Evolutionary conservation across 371 early-diverging fungal genomes (phyloP), one percentile per base, ranked within the genome.

Genomic region (Dinochytrium kinnereticum): DNA sequence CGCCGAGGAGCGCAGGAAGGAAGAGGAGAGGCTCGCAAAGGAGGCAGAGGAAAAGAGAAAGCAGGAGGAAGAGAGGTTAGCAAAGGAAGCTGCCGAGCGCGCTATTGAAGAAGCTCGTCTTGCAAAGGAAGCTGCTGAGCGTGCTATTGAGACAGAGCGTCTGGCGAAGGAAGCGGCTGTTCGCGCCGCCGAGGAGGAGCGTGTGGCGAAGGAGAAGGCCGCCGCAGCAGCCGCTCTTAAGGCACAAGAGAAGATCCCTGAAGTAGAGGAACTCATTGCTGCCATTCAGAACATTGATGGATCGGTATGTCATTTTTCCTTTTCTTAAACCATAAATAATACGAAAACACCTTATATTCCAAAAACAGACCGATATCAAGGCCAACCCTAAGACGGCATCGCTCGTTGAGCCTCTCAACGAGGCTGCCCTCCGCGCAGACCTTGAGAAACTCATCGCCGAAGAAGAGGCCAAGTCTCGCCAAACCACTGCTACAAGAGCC

Each of bases 401-500:
- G 24, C 49, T 72, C 31, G n/a, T 76, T 24, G 51, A 36, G 33
- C 24, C 36, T n/a, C 59, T 77, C 36, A 73, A 77, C 59, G 34
- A 69, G 34, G 73, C 51, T n/a, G 53, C 68, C 30, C 69, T 49
- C n/a, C 72, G 73, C 1, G 66, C 51, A 24, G 77, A 72, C 66
- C 49, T 76, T 44, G 24, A 53, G 53, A n/a, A 37, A 3, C 50
- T 76, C 19, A 76, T 76, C 71, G 78, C 71, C 5, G 70, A 70
- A n/a, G 78, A 78, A 51, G 81, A 78, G 65, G 74, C 69, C 24
- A 69, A 70, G 2, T 61, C 71, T n/a, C 65, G 71, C 0, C 10
- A 44, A 28, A 30, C 19, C 13, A 66, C 44, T 19, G 30, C 26
- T 17, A 5, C 17, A 5, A 15, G 40, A 13, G 38, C 66, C 13